Percentiles rank a stretch among this genome's conserved stretches.
Evolutionary conservation across 2,329 filamentous ascomycete genomes (phyloP).

Genomic region (Ramularia collo-cygni): DNA sequence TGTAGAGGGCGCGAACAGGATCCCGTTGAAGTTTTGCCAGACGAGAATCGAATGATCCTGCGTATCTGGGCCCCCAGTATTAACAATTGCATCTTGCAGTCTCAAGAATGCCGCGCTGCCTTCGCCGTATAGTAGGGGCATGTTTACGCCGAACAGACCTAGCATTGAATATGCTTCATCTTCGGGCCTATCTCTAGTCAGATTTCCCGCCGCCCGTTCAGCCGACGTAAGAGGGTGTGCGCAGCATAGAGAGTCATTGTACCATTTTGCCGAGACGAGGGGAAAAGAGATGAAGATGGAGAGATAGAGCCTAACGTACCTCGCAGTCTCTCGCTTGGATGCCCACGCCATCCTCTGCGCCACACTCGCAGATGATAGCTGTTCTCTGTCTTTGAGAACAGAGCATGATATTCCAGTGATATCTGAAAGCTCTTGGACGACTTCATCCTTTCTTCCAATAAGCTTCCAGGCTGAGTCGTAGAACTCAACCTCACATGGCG

Average conservation of each 20-base stretch:
- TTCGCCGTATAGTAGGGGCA: slow-evolving; percentile 40
- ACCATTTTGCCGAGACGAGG: too few relatives aligned
- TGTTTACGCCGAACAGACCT: slow-evolving; percentile 39
- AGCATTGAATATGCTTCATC: slow-evolving; percentile 42
- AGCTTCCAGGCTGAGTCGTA: slow-evolving; percentile 17
- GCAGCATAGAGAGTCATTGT: too few relatives aligned
- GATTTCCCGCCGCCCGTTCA: too few relatives aligned
- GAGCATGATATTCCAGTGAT: not conserved
- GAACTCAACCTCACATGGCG: slow-evolving; percentile 1
- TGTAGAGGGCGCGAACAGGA: too few relatives aligned
- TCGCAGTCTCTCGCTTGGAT: slow-evolving; percentile 2
- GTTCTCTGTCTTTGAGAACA: too few relatives aligned
- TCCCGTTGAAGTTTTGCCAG: too few relatives aligned
- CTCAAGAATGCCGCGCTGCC: slow-evolving; percentile 13
- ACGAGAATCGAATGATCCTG: too few relatives aligned
- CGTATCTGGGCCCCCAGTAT: too few relatives aligned
- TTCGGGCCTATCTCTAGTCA: too few relatives aligned
- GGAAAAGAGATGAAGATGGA: too few relatives aligned
- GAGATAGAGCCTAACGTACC: too few relatives aligned
- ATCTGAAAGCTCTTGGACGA: not conserved
- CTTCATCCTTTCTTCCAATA: not conserved
- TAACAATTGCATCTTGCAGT: slow-evolving; percentile 1
- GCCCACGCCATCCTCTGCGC: slow-evolving; percentile 8
- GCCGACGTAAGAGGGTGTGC: too few relatives aligned
- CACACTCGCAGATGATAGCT: not conserved